phyloP scores from a whole-genome alignment of 768 basidiomycete genomes.

The Collybia mongolica region DNA sequence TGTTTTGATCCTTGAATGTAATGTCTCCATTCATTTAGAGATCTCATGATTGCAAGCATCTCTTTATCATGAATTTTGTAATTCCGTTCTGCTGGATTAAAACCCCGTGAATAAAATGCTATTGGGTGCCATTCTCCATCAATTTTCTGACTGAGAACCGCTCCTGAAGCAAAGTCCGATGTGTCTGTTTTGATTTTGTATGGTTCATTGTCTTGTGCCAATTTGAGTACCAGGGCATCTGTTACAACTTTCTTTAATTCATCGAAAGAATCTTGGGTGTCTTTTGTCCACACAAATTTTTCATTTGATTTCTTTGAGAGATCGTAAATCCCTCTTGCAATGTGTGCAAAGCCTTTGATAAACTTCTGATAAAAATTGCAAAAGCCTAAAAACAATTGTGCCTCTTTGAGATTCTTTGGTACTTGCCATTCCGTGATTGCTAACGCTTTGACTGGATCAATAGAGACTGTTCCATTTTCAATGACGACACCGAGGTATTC shows the following conservation, averaged over 20 bases:
- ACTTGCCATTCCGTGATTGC: no score
- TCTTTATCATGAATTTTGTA: no score
- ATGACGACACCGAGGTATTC: no score
- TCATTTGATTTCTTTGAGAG: constrained; percentile 25
- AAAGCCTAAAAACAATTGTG: constrained; percentile 44
- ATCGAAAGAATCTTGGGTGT: constrained; percentile 22
- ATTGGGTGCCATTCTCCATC: constrained; percentile 31
- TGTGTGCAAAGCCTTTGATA: constrained; percentile 32
- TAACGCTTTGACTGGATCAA: no score
- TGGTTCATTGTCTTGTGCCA: constrained; percentile 10
- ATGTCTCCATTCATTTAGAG: constrained; percentile 24
- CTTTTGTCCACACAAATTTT: constrained; percentile 14
- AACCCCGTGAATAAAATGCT: no score
- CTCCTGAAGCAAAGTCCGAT: constrained; percentile 28
- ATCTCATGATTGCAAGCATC: constrained; percentile 39
- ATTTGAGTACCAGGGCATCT: constrained; percentile 16
- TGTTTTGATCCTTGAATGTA: constrained; percentile 16
- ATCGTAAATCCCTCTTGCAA: constrained; percentile 28
- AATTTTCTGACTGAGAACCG: constrained; percentile 24
- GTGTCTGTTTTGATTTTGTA: constrained; percentile 25
- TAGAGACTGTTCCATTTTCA: no score
- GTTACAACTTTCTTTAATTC: constrained; percentile 21
- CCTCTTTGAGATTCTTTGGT: no score
- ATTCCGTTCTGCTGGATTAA: no score
- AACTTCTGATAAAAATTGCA: constrained; percentile 44